Evolutionary conservation across 139 green algal species (phyloP).

Genomic region (Chlorokybus atmophyticus): DNA sequence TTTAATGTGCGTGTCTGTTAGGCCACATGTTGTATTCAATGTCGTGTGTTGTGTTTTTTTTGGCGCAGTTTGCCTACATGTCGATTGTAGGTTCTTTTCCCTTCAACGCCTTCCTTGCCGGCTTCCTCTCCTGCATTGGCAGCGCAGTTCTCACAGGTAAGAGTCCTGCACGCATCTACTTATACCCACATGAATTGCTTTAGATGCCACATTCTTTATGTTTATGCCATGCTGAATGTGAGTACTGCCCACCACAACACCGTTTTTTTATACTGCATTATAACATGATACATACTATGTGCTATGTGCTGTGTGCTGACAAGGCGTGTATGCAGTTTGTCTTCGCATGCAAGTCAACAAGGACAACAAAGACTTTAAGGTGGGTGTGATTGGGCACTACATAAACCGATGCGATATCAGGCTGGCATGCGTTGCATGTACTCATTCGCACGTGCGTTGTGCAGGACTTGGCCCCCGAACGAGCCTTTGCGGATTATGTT

Average conservation of each 20-base stretch:
- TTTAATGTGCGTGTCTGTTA: too few species aligned
- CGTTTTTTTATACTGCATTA: background rate
- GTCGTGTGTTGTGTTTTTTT: too few species aligned
- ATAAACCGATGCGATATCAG: too few species aligned
- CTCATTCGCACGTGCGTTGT: too few species aligned
- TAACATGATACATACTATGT: background rate
- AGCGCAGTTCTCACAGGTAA: conserved; percentile 25
- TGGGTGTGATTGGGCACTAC: too few species aligned
- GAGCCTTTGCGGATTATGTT: conserved; percentile 22
- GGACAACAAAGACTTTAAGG: conserved; percentile 32
- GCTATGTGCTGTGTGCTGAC: background rate
- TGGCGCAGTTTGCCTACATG: conserved; percentile 28
- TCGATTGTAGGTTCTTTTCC: conserved; percentile 27
- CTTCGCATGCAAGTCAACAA: conserved; percentile 29
- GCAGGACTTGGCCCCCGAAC: conserved; percentile 16
- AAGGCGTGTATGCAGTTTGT: conserved; percentile 16
- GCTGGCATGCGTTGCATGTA: too few species aligned
- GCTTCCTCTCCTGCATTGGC: conserved; percentile 23
- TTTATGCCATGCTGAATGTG: background rate
- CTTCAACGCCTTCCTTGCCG: conserved; percentile 30
- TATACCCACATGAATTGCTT: too few species aligned
- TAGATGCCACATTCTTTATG: too few species aligned
- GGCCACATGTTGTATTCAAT: too few species aligned
- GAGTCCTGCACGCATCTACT: too few species aligned
- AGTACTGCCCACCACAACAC: background rate